Conservation (phyloP, 768 basidiomycete species). For the Auriscalpium orientale region DNA sequence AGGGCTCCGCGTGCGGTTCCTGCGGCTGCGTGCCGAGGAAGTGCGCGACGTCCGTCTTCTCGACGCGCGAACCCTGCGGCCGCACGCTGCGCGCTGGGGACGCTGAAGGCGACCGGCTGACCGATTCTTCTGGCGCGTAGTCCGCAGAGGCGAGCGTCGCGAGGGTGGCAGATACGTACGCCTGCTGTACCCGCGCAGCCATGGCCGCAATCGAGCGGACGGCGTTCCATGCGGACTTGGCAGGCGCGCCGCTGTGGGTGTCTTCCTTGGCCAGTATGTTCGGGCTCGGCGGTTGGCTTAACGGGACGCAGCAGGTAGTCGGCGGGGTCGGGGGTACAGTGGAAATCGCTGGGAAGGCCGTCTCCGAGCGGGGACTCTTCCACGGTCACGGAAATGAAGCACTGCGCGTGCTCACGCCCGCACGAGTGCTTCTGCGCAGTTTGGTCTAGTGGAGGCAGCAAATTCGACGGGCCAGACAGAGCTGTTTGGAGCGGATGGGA, state of each 20-base stretch:
- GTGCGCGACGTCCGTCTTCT: slow-evolving; percentile 16
- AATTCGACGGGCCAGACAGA: background rate
- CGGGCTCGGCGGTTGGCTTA: background rate
- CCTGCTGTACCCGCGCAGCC: slow-evolving; percentile 50
- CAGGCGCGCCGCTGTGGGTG: slow-evolving; percentile 5
- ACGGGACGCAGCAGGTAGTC: background rate
- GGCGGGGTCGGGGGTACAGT: no score
- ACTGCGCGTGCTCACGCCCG: slow-evolving; percentile 7
- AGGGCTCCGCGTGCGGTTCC: background rate
- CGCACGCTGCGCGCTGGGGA: slow-evolving; percentile 37
- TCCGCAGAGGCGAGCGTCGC: slow-evolving; percentile 30
- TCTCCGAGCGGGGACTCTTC: slow-evolving; percentile 10
- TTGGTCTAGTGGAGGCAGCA: background rate
- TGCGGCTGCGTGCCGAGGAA: background rate
- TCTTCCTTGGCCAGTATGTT: background rate
- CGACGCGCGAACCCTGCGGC: slow-evolving; percentile 35
- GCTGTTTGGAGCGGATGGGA: background rate
- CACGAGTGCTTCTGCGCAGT: slow-evolving; percentile 7
- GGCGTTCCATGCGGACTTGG: slow-evolving; percentile 8
- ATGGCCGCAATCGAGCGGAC: slow-evolving; percentile 25
- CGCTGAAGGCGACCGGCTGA: slow-evolving; percentile 11
- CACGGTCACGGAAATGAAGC: slow-evolving; percentile 11
- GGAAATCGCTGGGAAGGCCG: background rate
- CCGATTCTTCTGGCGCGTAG: slow-evolving; percentile 11
- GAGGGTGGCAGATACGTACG: slow-evolving; percentile 48